phyloP scores from a whole-genome alignment of 306 rosid species.

The Cucurbita maxima region DNA sequence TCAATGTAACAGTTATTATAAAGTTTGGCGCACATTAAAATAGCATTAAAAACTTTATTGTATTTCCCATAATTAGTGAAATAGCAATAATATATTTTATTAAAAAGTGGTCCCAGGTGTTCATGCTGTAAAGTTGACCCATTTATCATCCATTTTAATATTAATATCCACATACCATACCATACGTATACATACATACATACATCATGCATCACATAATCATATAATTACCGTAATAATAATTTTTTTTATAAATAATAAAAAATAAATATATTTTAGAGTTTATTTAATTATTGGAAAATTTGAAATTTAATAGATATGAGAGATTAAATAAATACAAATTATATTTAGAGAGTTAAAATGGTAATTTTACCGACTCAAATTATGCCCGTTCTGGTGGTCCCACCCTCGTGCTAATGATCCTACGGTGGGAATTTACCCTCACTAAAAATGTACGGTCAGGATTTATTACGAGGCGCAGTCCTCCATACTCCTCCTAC shows the following conservation, averaged over 20 bases:
- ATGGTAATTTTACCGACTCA: not conserved
- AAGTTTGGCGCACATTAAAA: not conserved
- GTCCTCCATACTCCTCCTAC: not conserved
- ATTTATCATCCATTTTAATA: not conserved
- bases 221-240: too few relatives aligned
- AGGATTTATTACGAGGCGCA: not conserved
- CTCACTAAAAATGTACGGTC: not conserved
- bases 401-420: not conserved
- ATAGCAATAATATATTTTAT: not conserved
- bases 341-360: too few relatives aligned
- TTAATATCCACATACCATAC: not conserved
- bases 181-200: not conserved
- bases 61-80: not conserved
- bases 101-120: not conserved
- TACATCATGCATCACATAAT: not conserved
- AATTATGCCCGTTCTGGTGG: not conserved
- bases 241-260: too few relatives aligned
- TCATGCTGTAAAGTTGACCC: not conserved
- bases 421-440: not conserved
- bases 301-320: too few relatives aligned
- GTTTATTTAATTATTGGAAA: too few relatives aligned
- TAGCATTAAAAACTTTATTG: not conserved
- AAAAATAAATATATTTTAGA: too few relatives aligned
- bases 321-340: too few relatives aligned
- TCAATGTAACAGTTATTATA: slow-evolving; percentile 2